A percentile compares a stretch with the other conserved stretches of the same genome.
These are phyloP conservation scores for Aristolochia contorta DNA, from an alignment of 164 flowering plant genomes.

Conservation along the genomic window DNA sequence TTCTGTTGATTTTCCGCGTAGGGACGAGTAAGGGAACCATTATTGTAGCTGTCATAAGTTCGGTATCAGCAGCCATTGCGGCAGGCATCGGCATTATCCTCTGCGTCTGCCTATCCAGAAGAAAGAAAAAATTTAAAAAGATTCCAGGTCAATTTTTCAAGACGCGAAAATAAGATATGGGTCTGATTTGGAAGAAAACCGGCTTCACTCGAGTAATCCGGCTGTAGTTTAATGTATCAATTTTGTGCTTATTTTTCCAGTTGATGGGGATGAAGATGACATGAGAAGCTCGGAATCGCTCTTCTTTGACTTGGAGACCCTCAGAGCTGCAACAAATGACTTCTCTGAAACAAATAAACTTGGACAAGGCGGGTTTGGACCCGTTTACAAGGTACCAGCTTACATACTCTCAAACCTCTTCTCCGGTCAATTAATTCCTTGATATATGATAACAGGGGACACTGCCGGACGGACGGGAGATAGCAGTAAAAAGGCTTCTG, in stretches of 20 bases:
- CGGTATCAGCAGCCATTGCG: neutral
- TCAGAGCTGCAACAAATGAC: slow-evolving; percentile 23
- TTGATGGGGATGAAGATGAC: neutral
- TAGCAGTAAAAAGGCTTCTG: slow-evolving; percentile 30
- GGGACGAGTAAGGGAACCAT: neutral
- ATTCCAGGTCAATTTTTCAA: neutral
- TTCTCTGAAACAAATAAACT: slow-evolving; percentile 28
- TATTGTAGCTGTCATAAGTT: neutral
- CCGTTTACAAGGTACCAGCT: slow-evolving; percentile 31
- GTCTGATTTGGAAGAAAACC: neutral
- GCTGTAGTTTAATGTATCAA: neutral
- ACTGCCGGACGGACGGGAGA: slow-evolving; percentile 21
- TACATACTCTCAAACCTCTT: no score
- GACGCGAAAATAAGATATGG: neutral
- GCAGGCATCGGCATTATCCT: neutral
- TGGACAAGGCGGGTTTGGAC: slow-evolving; percentile 43
- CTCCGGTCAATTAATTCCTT: no score
- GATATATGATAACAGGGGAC: slow-evolving; percentile 14
- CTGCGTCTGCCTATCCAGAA: neutral
- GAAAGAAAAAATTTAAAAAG: neutral
- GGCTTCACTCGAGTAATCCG: no score
- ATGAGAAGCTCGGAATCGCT: slow-evolving; percentile 9
- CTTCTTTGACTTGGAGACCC: slow-evolving; percentile 10
- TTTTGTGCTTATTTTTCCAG: neutral
- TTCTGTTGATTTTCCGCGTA: neutral